A percentile compares a stretch with the other conserved stretches of the same genome.
phyloP scores from a whole-genome alignment of 305 asterid genomes.

The Fraxinus velutina region DNA sequence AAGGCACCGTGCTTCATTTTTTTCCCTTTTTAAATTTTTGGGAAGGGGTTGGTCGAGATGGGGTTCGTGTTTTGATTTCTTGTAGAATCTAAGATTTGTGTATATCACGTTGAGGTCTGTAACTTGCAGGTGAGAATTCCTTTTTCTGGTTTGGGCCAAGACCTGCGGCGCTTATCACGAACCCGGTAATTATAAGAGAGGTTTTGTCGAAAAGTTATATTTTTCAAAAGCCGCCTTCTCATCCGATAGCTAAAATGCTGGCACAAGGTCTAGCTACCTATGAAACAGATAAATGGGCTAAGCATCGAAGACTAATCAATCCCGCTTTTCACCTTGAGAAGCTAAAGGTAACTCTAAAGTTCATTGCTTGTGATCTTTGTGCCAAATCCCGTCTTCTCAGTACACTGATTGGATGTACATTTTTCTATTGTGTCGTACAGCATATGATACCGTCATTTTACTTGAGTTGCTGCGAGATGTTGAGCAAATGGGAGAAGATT shows the following conservation, averaged over 20 bases:
- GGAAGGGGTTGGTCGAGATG: neutral
- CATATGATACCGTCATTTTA: slow-evolving; percentile 47
- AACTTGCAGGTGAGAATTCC: slow-evolving; percentile 35
- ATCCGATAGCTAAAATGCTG: slow-evolving; percentile 34
- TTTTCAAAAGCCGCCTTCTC: slow-evolving; percentile 31
- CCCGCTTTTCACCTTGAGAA: slow-evolving; percentile 57
- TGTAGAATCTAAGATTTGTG: neutral
- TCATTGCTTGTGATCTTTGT: neutral
- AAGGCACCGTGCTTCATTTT: neutral
- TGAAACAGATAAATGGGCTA: slow-evolving; percentile 51
- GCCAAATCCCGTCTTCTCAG: neutral
- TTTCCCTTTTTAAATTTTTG: neutral
- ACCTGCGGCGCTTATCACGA: slow-evolving; percentile 32
- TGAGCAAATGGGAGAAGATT: slow-evolving; percentile 45
- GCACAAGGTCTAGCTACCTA: slow-evolving; percentile 36
- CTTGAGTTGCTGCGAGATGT: slow-evolving; percentile 36
- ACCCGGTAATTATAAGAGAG: slow-evolving; percentile 46
- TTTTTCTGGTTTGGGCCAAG: slow-evolving; percentile 49
- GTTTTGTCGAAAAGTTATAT: slow-evolving; percentile 36
- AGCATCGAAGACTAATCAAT: slow-evolving; percentile 45
- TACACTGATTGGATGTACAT: neutral
- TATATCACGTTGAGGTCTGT: neutral
- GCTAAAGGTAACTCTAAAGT: slow-evolving; percentile 34
- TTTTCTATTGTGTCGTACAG: slow-evolving; percentile 13
- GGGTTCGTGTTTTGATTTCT: neutral